Evolutionary conservation across 2,329 filamentous ascomycete genomes (phyloP), one percentile per base, ranked within the genome.

Genomic region (Paraphaeosphaeria sporulosa): DNA sequence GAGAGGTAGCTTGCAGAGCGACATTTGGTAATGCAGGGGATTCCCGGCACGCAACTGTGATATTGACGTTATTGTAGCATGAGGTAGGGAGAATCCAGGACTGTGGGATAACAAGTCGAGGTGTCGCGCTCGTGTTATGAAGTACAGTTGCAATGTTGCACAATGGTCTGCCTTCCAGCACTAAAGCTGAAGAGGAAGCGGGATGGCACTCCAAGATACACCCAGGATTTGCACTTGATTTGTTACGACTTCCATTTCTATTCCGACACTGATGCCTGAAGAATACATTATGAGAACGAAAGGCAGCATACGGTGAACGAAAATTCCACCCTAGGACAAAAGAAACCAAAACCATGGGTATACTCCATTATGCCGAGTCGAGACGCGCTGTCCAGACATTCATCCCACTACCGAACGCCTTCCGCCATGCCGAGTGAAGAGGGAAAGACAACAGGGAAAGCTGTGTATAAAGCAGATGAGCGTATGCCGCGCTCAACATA

Each of bases 271-370:
- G 15, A 23, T n/a, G n/a, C n/a, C 25, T 53, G 19, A 32, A 44
- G n/a, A 54, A 21, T 44, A 54, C 51, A 54, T 38, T 44, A 44
- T 15, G 38, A 43, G 51, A 54, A n/a, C 17, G 27, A 34, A n/a
- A n/a, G n/a, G 15, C 32, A 34, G 3, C 2, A 15, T 10, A 13
- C 2, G 19, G 10, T 5, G 19, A 21, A 40, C n/a, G 17, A 32
- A 38, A 34, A 53, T 21, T 25, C 51, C 7, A 17, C 38, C 21
- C 38, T 34, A 13, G 1, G 32, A 38, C 48, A 17, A 10, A 54
- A 30, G 15, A 43, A 27, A 23, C 38, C 13, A 51, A 13, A 30
- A 52, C 13, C 49, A 15, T 42, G 51, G 51, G 51, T 54, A 54
- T 54, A 54, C 51, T 44, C 38, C 38, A 34, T 44, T 44, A 44